Conservation (phyloP, 306 rosid genomes). For the Sesbania bispinosa region DNA sequence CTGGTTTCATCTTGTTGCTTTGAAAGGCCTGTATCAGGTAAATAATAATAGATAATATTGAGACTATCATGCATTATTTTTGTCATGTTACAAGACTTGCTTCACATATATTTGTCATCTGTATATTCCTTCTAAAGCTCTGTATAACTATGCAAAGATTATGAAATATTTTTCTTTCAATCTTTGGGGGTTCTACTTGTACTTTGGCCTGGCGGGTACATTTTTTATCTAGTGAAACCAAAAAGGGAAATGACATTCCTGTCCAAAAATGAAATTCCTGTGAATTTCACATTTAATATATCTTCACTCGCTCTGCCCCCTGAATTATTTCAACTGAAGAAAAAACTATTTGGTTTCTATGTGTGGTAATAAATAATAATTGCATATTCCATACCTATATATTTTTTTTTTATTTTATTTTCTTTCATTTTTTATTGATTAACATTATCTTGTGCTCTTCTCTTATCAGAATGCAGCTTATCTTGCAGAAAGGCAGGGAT, state of each 20-base stretch:
- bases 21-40: background rate
- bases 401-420: background rate
- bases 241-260: background rate
- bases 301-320: background rate
- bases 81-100: background rate
- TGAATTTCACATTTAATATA: background rate
- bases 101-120: background rate
- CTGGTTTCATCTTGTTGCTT: slow-evolving; percentile 11
- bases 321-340: slow-evolving; percentile 1
- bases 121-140: background rate
- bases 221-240: background rate
- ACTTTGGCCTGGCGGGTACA: background rate
- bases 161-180: background rate
- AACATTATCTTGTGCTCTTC: slow-evolving; percentile 21
- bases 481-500: slow-evolving; percentile 49
- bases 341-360: background rate
- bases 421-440: slow-evolving; percentile 12
- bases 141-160: background rate
- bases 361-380: background rate
- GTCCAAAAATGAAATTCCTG: background rate
- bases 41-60: background rate
- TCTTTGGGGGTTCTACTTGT: background rate
- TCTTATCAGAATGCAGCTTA: slow-evolving; percentile 75
- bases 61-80: background rate
- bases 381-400: background rate